A percentile compares a stretch with the other conserved stretches of the same genome.
phyloP scores from a whole-genome alignment of 1,139 yeast species.

The Magnusiomyces tetraspermus region DNA sequence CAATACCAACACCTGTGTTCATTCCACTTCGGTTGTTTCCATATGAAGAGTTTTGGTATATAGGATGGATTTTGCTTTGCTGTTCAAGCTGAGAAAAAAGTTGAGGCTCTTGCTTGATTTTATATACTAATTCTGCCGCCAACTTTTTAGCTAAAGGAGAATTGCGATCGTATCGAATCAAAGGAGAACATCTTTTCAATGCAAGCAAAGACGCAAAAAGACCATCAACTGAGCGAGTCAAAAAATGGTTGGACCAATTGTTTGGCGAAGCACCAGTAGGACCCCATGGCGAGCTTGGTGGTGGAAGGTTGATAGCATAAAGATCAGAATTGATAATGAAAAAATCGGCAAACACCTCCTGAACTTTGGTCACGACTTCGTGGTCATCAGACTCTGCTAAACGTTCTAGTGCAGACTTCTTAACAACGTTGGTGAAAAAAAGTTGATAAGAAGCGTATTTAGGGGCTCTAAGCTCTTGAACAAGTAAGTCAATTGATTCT shows the following conservation, averaged over 20 bases:
- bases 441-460: constrained; percentile 70
- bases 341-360: constrained; percentile 81
- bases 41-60: neutral
- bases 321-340: constrained; percentile 61
- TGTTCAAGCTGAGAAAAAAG: constrained; percentile 36
- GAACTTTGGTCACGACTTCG: constrained; percentile 65
- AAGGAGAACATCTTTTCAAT: constrained; percentile 52
- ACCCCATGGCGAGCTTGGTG: constrained; percentile 19
- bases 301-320: constrained; percentile 39
- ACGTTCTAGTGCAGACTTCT: constrained; percentile 69
- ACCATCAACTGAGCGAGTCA: constrained; percentile 44
- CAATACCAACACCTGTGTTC: neutral
- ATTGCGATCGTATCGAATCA: constrained; percentile 64
- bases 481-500: constrained; percentile 50
- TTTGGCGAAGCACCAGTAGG: constrained; percentile 21
- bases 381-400: constrained; percentile 85
- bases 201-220: constrained; percentile 62
- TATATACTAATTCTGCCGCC: constrained; percentile 50
- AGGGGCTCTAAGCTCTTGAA: constrained; percentile 64
- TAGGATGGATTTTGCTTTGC: neutral
- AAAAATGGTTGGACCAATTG: constrained; percentile 41
- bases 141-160: constrained; percentile 54
- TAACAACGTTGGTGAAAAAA: constrained; percentile 64
- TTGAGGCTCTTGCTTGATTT: constrained; percentile 35
- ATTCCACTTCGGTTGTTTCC: neutral